Base-by-base conservation (phyloP, 2,329 filamentous ascomycete genomes). In the Aureobasidium sp. region DNA sequence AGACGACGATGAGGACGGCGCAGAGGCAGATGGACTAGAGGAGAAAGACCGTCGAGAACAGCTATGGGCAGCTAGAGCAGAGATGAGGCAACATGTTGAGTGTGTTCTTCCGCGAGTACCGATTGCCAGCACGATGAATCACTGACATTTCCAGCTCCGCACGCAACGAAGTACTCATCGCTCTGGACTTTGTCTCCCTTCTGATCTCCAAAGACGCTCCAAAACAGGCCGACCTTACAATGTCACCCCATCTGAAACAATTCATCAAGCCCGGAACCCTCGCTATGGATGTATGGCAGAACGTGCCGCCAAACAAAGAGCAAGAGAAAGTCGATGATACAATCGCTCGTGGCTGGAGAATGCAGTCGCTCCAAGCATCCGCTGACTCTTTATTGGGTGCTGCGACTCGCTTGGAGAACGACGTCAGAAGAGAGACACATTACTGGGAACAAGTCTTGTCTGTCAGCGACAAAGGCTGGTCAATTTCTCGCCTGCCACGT, bases 371-470 rank as follows among this genome's bases (percentile, higher is more conserved):
- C 67, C 86, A 89, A 68, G 83, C 84, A 37, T 87, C 89, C 3
- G 86, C 90, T 1, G 87, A 90, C 68, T 86, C 87, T 39, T 82
- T 96, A 26, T 77, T 91, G 15, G 82, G 85, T 10, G 87, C 92
- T 5, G 88, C 89, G 0, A 80, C 82, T 29, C 82, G 90, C 44
- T 76, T 99, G 13, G 84, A 90, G 68, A 83, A 82, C 12, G 92
- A 96, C 72, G 88, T 95, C 37, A 81, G 84, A 10, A 84, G 85
- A 34, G 94, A 99, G 77, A 87, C 87, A 1, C 87, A 83, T 68
- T 99, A 96, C 74, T 99, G 94, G 94, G 83, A 88, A 61, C 88
- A 96, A 68, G 83, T 97, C 2, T 78, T 96, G 51, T 84, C 86
- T 10, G 86, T 97, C 48, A 91, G 88, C 66, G 84, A 91, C 67